phyloP scores from a whole-genome alignment of 192 early-diverging fungal genomes.

The Coemansia sp. region DNA sequence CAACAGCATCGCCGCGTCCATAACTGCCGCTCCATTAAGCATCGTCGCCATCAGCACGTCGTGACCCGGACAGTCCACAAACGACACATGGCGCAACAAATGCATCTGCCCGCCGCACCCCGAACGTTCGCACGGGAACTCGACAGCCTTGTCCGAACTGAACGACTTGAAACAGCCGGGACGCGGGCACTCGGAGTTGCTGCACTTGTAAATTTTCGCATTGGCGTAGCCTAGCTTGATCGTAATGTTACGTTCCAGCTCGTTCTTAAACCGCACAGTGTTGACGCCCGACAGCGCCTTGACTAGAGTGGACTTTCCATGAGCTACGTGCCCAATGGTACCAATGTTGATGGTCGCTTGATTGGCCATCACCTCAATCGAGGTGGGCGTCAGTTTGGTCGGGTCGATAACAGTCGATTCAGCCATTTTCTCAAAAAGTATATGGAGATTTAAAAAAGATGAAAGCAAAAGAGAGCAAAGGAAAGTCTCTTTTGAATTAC shows the following conservation, averaged over 20 bases:
- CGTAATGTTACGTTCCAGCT: conserved; percentile 98
- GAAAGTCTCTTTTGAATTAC: not conserved
- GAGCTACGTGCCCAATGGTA: conserved; percentile 99
- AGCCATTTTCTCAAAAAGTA: not conserved
- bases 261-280: conserved; percentile 97
- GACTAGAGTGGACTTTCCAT: conserved; percentile 99
- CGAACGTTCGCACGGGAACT: conserved; percentile 83
- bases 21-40: conserved; percentile 97
- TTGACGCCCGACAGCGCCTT: conserved; percentile 98
- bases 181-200: conserved; percentile 85
- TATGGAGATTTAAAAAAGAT: conserved; percentile 1
- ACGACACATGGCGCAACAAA: conserved; percentile 90
- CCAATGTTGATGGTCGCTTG: conserved; percentile 99
- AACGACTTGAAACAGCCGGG: conserved; percentile 95
- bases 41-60: conserved; percentile 99
- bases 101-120: conserved; percentile 86
- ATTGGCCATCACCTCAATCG: conserved; percentile 91
- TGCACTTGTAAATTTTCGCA: conserved; percentile 99
- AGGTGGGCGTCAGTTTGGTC: conserved; percentile 40
- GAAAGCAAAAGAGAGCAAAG: not conserved
- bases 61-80: conserved; percentile 99
- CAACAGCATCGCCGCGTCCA: conserved; percentile 97
- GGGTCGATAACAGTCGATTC: conserved; percentile 23
- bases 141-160: conserved; percentile 77
- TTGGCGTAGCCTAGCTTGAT: conserved; percentile 99